Conservation (phyloP, 2,329 filamentous ascomycete genomes). For the Ramichloridium luteum region DNA sequence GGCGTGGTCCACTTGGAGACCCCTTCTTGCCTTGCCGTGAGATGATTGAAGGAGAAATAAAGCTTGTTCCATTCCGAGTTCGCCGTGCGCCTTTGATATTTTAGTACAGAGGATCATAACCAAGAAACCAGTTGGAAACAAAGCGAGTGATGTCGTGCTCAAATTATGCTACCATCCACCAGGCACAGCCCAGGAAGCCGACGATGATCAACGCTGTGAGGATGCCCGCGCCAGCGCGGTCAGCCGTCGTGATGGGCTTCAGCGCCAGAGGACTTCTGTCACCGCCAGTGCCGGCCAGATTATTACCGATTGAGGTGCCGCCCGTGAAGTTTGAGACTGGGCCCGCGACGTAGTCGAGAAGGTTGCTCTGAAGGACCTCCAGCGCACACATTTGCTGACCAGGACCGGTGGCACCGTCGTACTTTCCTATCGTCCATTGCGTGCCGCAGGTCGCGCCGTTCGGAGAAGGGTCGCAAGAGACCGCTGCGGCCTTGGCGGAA, state of each 20-base stretch:
- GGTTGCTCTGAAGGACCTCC: constrained; percentile 36
- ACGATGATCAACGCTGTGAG: constrained; percentile 10
- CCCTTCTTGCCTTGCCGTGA: too few species aligned
- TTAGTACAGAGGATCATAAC: background rate
- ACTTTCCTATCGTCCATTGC: constrained; percentile 29
- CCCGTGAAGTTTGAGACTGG: constrained; percentile 40
- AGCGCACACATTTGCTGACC: constrained; percentile 48
- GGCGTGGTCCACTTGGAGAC: too few species aligned
- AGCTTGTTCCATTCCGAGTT: too few species aligned
- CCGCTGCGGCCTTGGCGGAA: constrained; percentile 43
- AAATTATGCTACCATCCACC: constrained; percentile 15
- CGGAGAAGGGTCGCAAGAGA: constrained; percentile 35
- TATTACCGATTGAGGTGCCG: constrained; percentile 24
- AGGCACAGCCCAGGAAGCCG: constrained; percentile 13
- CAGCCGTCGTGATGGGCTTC: constrained; percentile 14
- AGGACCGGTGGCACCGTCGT: constrained; percentile 39
- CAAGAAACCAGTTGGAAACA: background rate
- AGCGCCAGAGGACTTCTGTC: constrained; percentile 13
- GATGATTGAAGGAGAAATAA: too few species aligned
- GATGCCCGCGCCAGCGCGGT: constrained; percentile 14
- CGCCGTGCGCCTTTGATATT: too few species aligned
- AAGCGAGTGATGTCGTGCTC: background rate
- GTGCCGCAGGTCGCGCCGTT: constrained; percentile 35
- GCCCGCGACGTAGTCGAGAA: constrained; percentile 27
- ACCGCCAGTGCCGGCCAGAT: constrained; percentile 11